Evolutionary conservation across 148 eudicot genomes (phyloP), one percentile per base, ranked within the genome.

Genomic region (Persicaria maculosa): DNA sequence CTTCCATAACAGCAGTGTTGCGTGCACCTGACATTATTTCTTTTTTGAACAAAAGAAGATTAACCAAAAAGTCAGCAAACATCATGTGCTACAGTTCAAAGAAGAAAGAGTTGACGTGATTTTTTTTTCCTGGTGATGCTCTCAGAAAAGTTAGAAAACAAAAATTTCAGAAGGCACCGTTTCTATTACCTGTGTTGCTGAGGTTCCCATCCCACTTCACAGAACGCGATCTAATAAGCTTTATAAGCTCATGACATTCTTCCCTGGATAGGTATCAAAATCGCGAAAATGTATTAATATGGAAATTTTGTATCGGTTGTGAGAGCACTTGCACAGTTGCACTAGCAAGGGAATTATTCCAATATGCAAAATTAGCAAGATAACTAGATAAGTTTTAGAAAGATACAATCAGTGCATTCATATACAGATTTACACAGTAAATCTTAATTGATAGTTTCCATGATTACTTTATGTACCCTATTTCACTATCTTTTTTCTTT

Each of bases 1-100:
- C 97, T 87, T 93, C 95, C 87, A 77, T 70, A 78, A 91, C 76
- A 77, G 90, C 97, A 75, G 86, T 75, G 77, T 74, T 81, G 50
- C 85, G 75, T 44, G 79, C 19, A 75, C 87, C 89, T 71, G 86
- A 78, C 70, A 79, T 79, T 74, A 72, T 75, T 68, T 77, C 72
- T 71, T 57, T 31, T 31, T 59, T 59, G 19, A 20, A 25, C 67
- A 59, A 59, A 52, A 52, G 9, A 6, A 52, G 17, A 14, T 59
- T 25, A 25, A 25, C 43, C 25, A 9, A 59, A 31, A 20, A 59
- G 65, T 20, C 43, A 59, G 40, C 6, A 55, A 55, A 55, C 25
- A 55, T 55, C 61, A 55, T 19, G 7, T 22, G 9, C 20, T 7
- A 12, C 22, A 12, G 36, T 58, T 19, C 22, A 58, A 58, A 58